These are phyloP conservation scores for Spirogloea muscicola DNA, from an alignment of 139 green algal genomes.

Conservation along the genomic window DNA sequence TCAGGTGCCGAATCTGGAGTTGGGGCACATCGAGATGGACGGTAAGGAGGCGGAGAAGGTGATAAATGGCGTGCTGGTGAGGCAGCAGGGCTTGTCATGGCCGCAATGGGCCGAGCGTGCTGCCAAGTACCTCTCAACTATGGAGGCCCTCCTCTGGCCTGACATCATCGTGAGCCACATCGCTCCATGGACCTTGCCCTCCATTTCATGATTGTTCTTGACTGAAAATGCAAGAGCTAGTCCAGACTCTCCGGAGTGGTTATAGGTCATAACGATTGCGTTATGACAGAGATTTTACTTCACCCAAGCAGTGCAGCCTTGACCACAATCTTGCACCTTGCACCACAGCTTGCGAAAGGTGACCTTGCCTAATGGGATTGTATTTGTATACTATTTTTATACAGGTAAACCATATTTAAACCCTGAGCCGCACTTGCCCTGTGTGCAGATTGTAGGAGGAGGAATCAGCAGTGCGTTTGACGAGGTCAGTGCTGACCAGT, in stretches of 20 bases:
- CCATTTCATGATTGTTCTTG: too few species aligned
- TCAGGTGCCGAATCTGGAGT: constrained; percentile 35
- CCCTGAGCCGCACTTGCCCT: too few species aligned
- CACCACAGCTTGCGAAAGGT: too few species aligned
- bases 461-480: constrained; percentile 28
- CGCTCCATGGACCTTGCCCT: neutral
- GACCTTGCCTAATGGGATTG: neutral
- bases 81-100: constrained; percentile 1
- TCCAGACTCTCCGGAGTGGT: neutral
- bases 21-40: constrained; percentile 34
- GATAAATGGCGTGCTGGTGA: constrained; percentile 19
- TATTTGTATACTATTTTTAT: neutral
- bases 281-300: neutral
- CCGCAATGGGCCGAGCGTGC: constrained; percentile 22
- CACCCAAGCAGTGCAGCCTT: too few species aligned
- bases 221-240: neutral
- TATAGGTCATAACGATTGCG: neutral
- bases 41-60: constrained; percentile 22
- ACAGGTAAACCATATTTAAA: too few species aligned
- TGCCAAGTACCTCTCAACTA: constrained; percentile 8
- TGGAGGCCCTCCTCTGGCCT: constrained; percentile 34
- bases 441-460: constrained; percentile 26
- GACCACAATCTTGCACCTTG: too few species aligned
- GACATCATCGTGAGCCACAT: constrained; percentile 11
- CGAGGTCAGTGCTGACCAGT: constrained; percentile 10